phyloP scores from a whole-genome alignment of 495 filamentous ascomycete species.

The Terfezia claveryi region DNA sequence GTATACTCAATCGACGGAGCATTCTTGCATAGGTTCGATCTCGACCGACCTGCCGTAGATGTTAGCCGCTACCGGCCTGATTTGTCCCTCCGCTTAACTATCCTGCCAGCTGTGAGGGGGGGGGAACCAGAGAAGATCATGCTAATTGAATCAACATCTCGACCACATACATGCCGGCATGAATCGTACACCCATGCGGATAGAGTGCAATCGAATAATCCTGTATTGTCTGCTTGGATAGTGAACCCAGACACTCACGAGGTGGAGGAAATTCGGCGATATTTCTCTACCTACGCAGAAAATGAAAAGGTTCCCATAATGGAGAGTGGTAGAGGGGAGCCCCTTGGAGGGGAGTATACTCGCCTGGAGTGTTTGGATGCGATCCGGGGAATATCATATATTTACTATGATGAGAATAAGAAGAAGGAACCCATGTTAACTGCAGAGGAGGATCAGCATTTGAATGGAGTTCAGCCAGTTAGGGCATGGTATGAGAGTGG shows the following conservation, averaged over 20 bases:
- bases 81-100: conserved; percentile 6
- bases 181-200: conserved; percentile 8
- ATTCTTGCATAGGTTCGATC: conserved; percentile 13
- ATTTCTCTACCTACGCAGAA: conserved; percentile 14
- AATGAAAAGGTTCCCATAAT: conserved; percentile 11
- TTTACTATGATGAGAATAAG: conserved; percentile 17
- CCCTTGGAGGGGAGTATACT: conserved; percentile 8
- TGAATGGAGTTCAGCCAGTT: not conserved
- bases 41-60: conserved; percentile 13
- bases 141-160: conserved; percentile 15
- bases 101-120: not conserved
- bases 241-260: conserved; percentile 15
- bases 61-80: conserved; percentile 7
- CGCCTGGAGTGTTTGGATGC: conserved; percentile 15
- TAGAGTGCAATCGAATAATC: conserved; percentile 7
- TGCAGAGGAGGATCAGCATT: not conserved
- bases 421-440: not conserved
- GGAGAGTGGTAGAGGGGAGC: conserved; percentile 7
- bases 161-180: conserved; percentile 12
- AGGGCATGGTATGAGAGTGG: not conserved
- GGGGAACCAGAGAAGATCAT: conserved; percentile 4
- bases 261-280: conserved; percentile 12
- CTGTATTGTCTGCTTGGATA: conserved; percentile 14
- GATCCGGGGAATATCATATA: conserved; percentile 13
- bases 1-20: conserved; percentile 3